A percentile compares a stretch with the other conserved stretches of the same genome.
Evolutionary conservation across 345 rosid species (phyloP).

Genomic region (Citrus hindsii): DNA sequence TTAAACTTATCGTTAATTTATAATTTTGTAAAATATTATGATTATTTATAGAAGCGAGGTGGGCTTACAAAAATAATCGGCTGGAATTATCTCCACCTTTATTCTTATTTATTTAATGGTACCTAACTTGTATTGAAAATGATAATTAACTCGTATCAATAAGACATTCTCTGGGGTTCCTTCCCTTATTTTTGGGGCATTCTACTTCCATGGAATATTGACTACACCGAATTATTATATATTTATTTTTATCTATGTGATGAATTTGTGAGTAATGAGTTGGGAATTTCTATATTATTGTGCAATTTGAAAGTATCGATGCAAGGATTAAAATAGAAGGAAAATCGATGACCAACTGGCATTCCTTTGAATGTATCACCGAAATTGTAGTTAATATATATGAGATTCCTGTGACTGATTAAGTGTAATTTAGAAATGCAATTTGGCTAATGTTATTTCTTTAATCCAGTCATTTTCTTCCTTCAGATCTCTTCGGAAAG

Average conservation of each 20-base stretch:
- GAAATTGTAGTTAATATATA: conserved; percentile 6
- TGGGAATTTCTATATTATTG: neutral
- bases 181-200: conserved; percentile 23
- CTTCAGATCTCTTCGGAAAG: conserved; percentile 1
- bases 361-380: conserved; percentile 31
- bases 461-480: conserved; percentile 6
- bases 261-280: neutral
- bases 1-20: too few relatives aligned
- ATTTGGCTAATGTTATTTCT: conserved; percentile 18
- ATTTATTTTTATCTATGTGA: too few relatives aligned
- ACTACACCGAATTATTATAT: conserved; percentile 3
- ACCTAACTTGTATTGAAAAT: neutral
- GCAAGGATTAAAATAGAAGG: neutral
- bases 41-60: neutral
- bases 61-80: too few relatives aligned
- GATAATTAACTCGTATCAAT: conserved; percentile 13
- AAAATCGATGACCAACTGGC: conserved; percentile 30
- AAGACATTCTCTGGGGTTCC: conserved; percentile 34
- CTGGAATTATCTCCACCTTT: neutral
- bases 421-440: neutral
- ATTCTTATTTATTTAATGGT: neutral
- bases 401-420: conserved; percentile 22
- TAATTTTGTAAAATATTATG: too few relatives aligned
- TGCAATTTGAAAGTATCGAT: neutral
- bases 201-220: conserved; percentile 19